Evolutionary conservation across 805 yeast genomes (phyloP), one percentile per base, ranked within the genome.

Genomic region (Metschnikowia kofuensis): DNA sequence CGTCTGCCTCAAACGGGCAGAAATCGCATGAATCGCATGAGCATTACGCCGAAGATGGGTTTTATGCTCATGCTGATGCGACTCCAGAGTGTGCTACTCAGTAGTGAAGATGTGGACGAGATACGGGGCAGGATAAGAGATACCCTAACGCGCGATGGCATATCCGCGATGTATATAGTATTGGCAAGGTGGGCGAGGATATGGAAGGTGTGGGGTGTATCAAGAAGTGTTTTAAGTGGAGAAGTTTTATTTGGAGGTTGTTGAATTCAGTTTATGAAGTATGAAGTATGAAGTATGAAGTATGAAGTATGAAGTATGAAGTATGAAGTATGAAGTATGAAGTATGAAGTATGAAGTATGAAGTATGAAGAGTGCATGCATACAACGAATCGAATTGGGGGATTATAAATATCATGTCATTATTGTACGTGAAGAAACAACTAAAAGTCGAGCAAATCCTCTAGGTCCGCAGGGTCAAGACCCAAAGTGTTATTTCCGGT

Each of bases 401-500:
- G 21, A 21, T 21, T 21, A 4, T 21, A 3, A 21, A 21, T 21
- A 21, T 2, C 4, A 21, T 3, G 21, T 21, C 21, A 21, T 21
- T 21, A 21, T 21, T 21, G 21, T 21, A 21, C 21, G 21, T 21
- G 21, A 21, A 21, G 21, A 4, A 21, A 21, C 29, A 14, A n/a
- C 40, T 49, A 64, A 36, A 54, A 69, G 58, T 69, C 75, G 44
- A 73, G 62, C 48, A 74, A 61, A 41, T 64, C 69, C 30, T 63
- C 57, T 44, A 74, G 57, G 29, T 74, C 78, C 11, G 63, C 55
- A 6, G 53, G 56, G 14, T 64, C 55, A 45, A 74, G 64, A 1
- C 77, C 78, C 9, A 66, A 46, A 3, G 51, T 45, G 27, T 57
- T 56, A 13, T 41, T 35, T 8, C 50, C 53, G 16, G 46, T 53